Conservation (phyloP, 768 basidiomycete species). For the Hygrocybe coccinea region DNA sequence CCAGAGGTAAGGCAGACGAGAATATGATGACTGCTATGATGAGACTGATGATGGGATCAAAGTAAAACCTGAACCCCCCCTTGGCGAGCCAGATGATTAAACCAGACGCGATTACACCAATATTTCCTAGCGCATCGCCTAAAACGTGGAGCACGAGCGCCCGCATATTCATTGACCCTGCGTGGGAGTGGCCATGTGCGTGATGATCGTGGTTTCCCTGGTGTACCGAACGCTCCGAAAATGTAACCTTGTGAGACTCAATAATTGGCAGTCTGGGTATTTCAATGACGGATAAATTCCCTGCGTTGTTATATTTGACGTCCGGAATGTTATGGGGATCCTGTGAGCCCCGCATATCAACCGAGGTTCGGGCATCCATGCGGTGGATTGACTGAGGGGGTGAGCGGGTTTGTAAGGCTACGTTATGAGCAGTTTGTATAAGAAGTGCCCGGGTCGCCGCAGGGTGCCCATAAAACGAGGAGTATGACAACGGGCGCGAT, state of each 20-base stretch:
- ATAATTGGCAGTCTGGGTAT: too few relatives aligned
- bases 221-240: background rate
- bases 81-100: conserved; percentile 87
- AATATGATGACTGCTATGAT: conserved; percentile 96
- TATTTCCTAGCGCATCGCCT: conserved; percentile 95
- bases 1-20: conserved; percentile 87
- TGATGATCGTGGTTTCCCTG: conserved; percentile 21
- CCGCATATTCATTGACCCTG: conserved; percentile 95
- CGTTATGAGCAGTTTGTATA: conserved; percentile 80
- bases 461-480: conserved; percentile 70
- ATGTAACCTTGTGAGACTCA: background rate
- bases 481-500: conserved; percentile 39
- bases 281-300: too few relatives aligned
- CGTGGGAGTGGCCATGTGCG: conserved; percentile 32
- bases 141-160: conserved; percentile 91
- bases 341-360: background rate
- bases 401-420: conserved; percentile 36
- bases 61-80: conserved; percentile 85
- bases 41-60: conserved; percentile 88
- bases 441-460: conserved; percentile 68
- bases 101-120: conserved; percentile 94
- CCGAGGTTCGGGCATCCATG: background rate
- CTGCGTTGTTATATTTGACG: too few relatives aligned
- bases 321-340: background rate
- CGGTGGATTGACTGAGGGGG: background rate